Conservation (phyloP, 192 early-diverging fungal species). For the Coemansia sp. region DNA sequence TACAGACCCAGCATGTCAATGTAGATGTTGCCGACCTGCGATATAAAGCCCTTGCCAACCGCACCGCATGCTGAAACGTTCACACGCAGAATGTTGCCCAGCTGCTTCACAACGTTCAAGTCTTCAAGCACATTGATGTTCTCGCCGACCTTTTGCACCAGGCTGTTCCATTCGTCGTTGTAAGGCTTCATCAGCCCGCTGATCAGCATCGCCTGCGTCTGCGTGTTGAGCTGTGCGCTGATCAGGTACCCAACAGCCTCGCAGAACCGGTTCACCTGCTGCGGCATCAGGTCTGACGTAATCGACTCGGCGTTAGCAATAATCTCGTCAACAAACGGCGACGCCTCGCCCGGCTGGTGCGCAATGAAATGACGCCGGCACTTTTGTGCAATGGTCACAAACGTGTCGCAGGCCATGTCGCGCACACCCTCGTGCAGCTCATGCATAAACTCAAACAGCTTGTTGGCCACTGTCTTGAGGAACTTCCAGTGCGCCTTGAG, state of each 20-base stretch:
- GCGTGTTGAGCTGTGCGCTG: slow-evolving; percentile 81
- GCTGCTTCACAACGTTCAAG: slow-evolving; percentile 78
- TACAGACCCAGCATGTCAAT: slow-evolving; percentile 90
- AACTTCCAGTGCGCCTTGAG: slow-evolving; percentile 99
- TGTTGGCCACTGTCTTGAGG: slow-evolving; percentile 99
- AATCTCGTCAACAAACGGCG: slow-evolving; percentile 97
- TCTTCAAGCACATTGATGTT: slow-evolving; percentile 74
- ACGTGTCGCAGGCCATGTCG: slow-evolving; percentile 99
- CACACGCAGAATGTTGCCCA: slow-evolving; percentile 92
- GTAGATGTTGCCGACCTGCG: slow-evolving; percentile 88
- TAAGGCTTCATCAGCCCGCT: slow-evolving; percentile 84
- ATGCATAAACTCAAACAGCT: slow-evolving; percentile 99
- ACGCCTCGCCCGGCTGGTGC: slow-evolving; percentile 84
- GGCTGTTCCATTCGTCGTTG: slow-evolving; percentile 83
- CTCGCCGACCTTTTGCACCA: slow-evolving; percentile 75
- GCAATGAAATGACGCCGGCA: slow-evolving; percentile 94
- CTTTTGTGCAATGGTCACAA: slow-evolving; percentile 98
- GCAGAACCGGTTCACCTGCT: slow-evolving; percentile 98
- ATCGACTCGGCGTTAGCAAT: slow-evolving; percentile 73
- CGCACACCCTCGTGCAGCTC: slow-evolving; percentile 99
- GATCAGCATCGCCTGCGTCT: slow-evolving; percentile 80
- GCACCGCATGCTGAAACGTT: slow-evolving; percentile 91
- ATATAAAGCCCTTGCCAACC: slow-evolving; percentile 82
- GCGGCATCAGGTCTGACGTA: slow-evolving; percentile 86
- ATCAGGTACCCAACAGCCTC: slow-evolving; percentile 99